phyloP scores from a whole-genome alignment of 106 monocot genomes.

The Ottelia alismoides region DNA sequence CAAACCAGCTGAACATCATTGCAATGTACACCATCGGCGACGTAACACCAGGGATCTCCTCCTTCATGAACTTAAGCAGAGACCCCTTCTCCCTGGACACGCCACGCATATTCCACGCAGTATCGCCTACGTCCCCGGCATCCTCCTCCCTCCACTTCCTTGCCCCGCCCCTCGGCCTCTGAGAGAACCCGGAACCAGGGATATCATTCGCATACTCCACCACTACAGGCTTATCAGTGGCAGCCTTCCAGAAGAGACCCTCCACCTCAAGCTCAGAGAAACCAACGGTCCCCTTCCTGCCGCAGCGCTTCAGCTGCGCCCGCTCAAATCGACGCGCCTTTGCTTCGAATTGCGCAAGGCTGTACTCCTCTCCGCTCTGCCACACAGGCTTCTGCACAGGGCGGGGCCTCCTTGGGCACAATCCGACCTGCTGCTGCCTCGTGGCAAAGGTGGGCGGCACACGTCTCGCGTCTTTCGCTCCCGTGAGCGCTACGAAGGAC shows the following conservation, averaged over 20 bases:
- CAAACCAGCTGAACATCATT: conserved; percentile 94
- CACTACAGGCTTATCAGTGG: conserved; percentile 42
- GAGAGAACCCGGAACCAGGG: conserved; percentile 66
- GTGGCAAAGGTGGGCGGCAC: conserved; percentile 50
- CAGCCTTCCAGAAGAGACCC: conserved; percentile 64
- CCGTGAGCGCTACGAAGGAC: conserved; percentile 37
- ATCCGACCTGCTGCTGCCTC: conserved; percentile 89
- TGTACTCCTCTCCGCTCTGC: conserved; percentile 65
- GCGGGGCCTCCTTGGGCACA: conserved; percentile 72
- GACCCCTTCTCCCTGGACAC: conserved; percentile 57
- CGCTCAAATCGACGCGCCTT: conserved; percentile 56
- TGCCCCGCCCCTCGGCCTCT: conserved; percentile 1
- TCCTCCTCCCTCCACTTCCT: conserved; percentile 34
- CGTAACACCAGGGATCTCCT: conserved; percentile 82
- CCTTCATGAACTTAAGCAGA: conserved; percentile 68
- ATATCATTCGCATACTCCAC: conserved; percentile 90
- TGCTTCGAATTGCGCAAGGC: conserved; percentile 61
- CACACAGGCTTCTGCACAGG: conserved; percentile 83
- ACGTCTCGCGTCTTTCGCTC: conserved; percentile 8
- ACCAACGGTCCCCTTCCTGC: not conserved
- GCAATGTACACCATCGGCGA: conserved; percentile 85
- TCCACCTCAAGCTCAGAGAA: conserved; percentile 48
- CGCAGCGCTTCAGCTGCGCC: conserved; percentile 17
- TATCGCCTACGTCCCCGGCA: conserved; percentile 51
- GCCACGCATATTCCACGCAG: conserved; percentile 79